Conservation (phyloP, 345 rosid genomes). For the Lenwebbia sp. region DNA sequence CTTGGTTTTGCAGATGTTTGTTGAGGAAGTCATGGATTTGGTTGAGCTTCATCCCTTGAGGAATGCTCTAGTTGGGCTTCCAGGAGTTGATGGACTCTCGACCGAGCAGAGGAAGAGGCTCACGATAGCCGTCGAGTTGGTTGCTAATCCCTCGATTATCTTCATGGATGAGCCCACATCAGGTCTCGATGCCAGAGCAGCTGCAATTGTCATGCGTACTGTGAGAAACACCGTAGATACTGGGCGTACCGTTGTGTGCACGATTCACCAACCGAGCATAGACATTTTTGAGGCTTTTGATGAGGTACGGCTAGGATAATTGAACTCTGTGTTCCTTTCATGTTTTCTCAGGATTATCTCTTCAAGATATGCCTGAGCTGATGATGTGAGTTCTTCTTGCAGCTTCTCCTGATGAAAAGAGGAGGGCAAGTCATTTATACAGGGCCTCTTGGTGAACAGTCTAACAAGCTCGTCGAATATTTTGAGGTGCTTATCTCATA, state of each 20-base stretch:
- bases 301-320: not conserved
- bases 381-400: not conserved
- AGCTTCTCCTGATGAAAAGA: not conserved
- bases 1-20: constrained; percentile 6
- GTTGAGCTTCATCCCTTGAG: constrained; percentile 10
- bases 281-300: constrained; percentile 15
- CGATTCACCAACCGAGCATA: constrained; percentile 16
- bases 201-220: constrained; percentile 13
- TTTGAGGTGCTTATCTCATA: not conserved
- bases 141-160: constrained; percentile 13
- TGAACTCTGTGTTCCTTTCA: not conserved
- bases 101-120: constrained; percentile 14
- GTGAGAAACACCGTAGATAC: constrained; percentile 15
- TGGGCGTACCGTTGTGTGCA: constrained; percentile 15
- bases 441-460: not conserved
- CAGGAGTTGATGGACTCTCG: constrained; percentile 8
- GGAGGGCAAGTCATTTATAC: constrained; percentile 1
- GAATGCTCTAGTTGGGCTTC: constrained; percentile 10
- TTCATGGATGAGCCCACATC: constrained; percentile 19
- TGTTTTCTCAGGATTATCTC: not conserved
- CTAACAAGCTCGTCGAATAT: not conserved
- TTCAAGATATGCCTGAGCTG: not conserved
- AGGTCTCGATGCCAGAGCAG: constrained; percentile 16
- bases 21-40: constrained; percentile 10
- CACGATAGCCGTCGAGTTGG: constrained; percentile 11